Base-by-base conservation (phyloP, 805 yeast species). In the Clavispora carvajalis region DNA sequence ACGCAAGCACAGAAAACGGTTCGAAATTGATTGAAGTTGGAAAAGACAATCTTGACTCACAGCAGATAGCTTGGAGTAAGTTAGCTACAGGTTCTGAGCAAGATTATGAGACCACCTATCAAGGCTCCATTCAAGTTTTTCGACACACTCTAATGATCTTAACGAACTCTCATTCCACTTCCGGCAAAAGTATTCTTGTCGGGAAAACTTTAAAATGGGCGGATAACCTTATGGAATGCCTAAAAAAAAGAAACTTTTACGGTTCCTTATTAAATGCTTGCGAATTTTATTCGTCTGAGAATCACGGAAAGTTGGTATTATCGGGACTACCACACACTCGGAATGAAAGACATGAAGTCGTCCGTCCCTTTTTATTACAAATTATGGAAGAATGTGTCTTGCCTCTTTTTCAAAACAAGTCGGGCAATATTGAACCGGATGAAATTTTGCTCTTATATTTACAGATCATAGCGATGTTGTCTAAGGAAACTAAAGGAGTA, bases 151-250 rank as follows among this genome's bases (percentile, higher is more conserved):
- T 59, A 11, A 45, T 63, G 28, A 26, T 56, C 5, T 36, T 55
- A 23, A 44, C 53, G 12, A 45, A 44, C 17, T 40, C 48, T 2
- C 47, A 37, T 31, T 15, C 44, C 4, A n/a, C 31, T 21, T 47
- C 46, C 12, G 33, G 25, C 18, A 43, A 38, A 19, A 68, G 74
- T 17, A 35, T 87, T 0, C 73, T 63, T 5, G 69, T 80, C 2
- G 95, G 90, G 0, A 66, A 77, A 18, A 59, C 79, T 12, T 65
- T 79, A 2, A 79, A 73, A 49, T 87, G 89, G 95, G 86, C 82
- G 0, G 90, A 84, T 48, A 64, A 69, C 21, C 57, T 85, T 1
- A 57, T 75, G 42, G 65, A 60, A 6, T 53, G 75, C 10, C 63
- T 87, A 36, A 64, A 74, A 9, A 48, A 60, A 2, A 77, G 74